These are phyloP conservation scores for Pythium sukuiense DNA, from an alignment of 352 stramenopile species.

Conservation along the genomic window DNA sequence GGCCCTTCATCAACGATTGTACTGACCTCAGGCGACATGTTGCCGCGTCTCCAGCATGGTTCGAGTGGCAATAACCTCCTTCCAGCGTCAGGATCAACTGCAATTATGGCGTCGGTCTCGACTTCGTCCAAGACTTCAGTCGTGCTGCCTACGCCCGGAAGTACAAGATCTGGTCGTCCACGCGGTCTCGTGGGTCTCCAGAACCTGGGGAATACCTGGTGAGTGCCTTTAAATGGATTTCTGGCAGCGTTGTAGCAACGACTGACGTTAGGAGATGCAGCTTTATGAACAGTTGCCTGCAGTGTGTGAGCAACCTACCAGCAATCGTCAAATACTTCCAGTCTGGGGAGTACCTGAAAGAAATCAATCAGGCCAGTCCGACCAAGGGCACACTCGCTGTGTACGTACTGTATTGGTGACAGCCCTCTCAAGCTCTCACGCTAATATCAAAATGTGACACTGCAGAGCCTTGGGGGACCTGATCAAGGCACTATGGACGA, in stretches of 20 bases:
- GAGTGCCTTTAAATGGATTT: not conserved
- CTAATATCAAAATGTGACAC: too few relatives aligned
- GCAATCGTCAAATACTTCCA: constrained; percentile 57
- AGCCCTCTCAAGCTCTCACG: too few relatives aligned
- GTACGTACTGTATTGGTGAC: too few relatives aligned
- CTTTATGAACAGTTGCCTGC: constrained; percentile 88
- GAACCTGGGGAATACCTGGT: constrained; percentile 84
- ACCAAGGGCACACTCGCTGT: constrained; percentile 59
- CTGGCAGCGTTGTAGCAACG: too few relatives aligned
- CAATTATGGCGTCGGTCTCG: not conserved
- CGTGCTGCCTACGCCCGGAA: not conserved
- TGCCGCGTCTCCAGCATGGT: constrained; percentile 8
- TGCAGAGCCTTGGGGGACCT: constrained; percentile 68
- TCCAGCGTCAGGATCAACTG: not conserved
- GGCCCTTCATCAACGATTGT: not conserved
- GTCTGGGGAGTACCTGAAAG: constrained; percentile 38
- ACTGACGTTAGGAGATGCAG: constrained; percentile 22
- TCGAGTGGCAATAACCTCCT: constrained; percentile 25
- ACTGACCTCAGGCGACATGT: constrained; percentile 6
- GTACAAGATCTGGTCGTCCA: not conserved
- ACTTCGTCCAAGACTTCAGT: constrained; percentile 12
- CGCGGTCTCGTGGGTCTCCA: constrained; percentile 33
- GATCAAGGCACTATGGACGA: constrained; percentile 66
- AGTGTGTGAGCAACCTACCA: constrained; percentile 77
- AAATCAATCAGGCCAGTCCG: constrained; percentile 58